Conservation (phyloP, 805 yeast species). For the Cyberlindnera maritima region DNA sequence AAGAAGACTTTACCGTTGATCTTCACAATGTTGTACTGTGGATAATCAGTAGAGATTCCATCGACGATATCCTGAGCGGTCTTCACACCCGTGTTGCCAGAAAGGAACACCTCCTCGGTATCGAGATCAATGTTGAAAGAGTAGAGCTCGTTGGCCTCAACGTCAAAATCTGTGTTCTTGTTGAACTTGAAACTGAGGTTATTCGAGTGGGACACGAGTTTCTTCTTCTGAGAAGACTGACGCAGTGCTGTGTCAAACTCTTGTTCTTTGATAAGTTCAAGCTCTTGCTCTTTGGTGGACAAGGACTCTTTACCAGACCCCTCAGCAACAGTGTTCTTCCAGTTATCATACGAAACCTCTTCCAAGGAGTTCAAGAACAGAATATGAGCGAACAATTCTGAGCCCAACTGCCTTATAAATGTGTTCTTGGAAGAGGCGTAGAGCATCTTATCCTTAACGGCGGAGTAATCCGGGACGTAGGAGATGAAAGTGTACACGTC, state of each 20-base stretch:
- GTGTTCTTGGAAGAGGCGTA: constrained; percentile 89
- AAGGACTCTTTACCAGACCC: constrained; percentile 43
- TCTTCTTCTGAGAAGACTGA: constrained; percentile 30
- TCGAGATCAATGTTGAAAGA: constrained; percentile 49
- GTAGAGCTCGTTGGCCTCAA: constrained; percentile 36
- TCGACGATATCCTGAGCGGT: constrained; percentile 30
- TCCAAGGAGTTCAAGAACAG: constrained; percentile 32
- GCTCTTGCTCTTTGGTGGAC: constrained; percentile 56
- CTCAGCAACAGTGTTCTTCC: constrained; percentile 38
- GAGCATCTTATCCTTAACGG: constrained; percentile 83
- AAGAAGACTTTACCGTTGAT: constrained; percentile 47
- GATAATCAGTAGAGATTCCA: constrained; percentile 40
- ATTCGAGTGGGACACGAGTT: constrained; percentile 27
- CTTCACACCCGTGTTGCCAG: constrained; percentile 22
- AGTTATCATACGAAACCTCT: constrained; percentile 43
- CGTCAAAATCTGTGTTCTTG: constrained; percentile 27
- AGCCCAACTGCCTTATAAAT: constrained; percentile 71
- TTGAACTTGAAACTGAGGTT: constrained; percentile 27
- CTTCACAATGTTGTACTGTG: constrained; percentile 58
- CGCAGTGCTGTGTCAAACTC: constrained; percentile 37
- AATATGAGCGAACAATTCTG: constrained; percentile 34
- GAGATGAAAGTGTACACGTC: constrained; percentile 56
- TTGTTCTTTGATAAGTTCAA: constrained; percentile 42
- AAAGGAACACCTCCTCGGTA: constrained; percentile 46
- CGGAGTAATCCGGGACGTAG: constrained; percentile 83